Evolutionary conservation across 2,329 filamentous ascomycete genomes (phyloP), one percentile per base, ranked within the genome.

Genomic region (Microascus cirrosus): DNA sequence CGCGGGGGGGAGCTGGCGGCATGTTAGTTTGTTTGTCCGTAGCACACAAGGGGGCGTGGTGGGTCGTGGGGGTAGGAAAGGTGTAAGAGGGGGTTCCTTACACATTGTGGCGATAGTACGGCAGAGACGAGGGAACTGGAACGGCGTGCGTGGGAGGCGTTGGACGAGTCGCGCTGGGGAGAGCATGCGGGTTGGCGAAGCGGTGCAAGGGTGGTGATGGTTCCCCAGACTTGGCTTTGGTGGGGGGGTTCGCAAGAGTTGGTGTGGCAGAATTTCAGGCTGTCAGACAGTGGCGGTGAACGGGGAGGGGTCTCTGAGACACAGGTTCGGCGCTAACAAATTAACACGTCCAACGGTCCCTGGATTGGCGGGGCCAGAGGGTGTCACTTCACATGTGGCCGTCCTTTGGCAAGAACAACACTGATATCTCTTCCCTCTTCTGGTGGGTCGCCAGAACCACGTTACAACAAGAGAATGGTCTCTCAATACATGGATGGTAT

Each of bases 1-100:
- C 78, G 57, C 73, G 61, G n/a, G 77, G 74, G 28, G 54, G 56
- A 8, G 53, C 57, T 58, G n/a, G 6, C 12, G 32, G 48, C 20
- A 13, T 24, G 48, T 48, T 35, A 51, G 55, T 48, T 55, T 4
- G 6, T 10, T n/a, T 22, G 22, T 48, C 12, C 36, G 36, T 45
- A 6, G 39, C 45, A 50, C 20, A 32, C 28, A 32, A 8, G 4
- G 28, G 22, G 12, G 22, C 2, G 45, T 12, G 20, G 42, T 48
- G 22, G 42, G 42, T 2, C 24, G 45, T 11, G 22, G 8, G 2
- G 20, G 45, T 32, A 32, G 3, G 45, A 20, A 22, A 10, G 45
- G 2, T 22, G n/a, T n/a, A 13, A 10, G 45, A 24, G 7, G 18
- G 22, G 5, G 45, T 48, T n/a, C 4, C 45, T 24, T 50, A 50